Base-by-base conservation (phyloP, 345 rosid species). In the Garcia nutans region DNA sequence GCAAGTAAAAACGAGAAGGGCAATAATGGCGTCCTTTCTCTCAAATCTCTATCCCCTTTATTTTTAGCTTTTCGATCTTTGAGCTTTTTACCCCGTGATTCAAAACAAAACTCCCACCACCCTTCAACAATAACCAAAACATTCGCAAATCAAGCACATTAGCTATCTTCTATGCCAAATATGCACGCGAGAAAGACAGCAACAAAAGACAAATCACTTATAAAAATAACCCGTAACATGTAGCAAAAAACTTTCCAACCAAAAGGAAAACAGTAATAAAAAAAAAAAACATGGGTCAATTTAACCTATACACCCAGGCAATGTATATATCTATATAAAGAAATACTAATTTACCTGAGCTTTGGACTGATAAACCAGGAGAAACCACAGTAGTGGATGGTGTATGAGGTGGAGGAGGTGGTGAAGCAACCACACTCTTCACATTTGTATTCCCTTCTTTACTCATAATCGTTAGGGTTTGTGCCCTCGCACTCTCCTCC, bases 281-380 rank as follows among this genome's bases (percentile, higher is more conserved):
- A 69, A 72, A 42, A 26, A n/a, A 37, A 42, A 17, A 16, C 56
- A 57, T 57, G 22, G 44, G 10, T 65, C 58, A 49, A 45, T 68
- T 74, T 75, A 65, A 58, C 71, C 65, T 13, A 67, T 42, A 20
- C n/a, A 26, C 20, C 67, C 28, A 68, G 60, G 45, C 68, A 33
- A 52, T 50, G 64, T 16, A 52, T 50, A 54, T 16, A 41, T 66
- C 10, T 11, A 50, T 55, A 0, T 15, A 49, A 49, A 68, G 24
- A 24, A 16, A 56, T 33, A 69, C n/a, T 57, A 31, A 13, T 22
- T 59, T 71, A 91, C 93, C 96, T 79, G 93, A 83, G 76, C 91
- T 88, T 79, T 91, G 96, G 68, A 89, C 82, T 15, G 93, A 91
- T 49, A 86, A 70, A 55, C 87, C 90, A 19, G 96, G 90, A 56